Conservation (phyloP, 139 green algal genomes). For the Coelastrella sp. region DNA sequence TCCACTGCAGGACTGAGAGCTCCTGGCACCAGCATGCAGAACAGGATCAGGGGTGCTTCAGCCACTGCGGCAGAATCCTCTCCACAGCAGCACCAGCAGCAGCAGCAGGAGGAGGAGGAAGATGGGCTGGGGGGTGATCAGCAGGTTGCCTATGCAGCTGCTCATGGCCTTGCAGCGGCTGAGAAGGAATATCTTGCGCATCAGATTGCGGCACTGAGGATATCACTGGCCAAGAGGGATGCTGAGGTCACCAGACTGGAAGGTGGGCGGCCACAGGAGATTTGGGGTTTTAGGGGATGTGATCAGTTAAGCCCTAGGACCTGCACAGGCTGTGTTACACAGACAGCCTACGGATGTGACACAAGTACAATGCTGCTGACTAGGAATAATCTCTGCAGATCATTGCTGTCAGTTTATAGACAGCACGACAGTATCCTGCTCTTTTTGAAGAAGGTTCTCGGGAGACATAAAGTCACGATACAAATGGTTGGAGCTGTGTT, state of each 20-base stretch:
- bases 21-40: background rate
- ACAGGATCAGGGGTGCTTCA: background rate
- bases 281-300: background rate
- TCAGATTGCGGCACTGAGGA: slow-evolving; percentile 50
- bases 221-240: slow-evolving; percentile 46
- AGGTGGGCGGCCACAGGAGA: background rate
- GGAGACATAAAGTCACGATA: too few species aligned
- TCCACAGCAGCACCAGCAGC: background rate
- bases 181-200: slow-evolving; percentile 46
- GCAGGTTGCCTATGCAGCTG: background rate
- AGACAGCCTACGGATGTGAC: too few species aligned
- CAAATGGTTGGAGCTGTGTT: too few species aligned
- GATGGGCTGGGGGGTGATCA: background rate
- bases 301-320: too few species aligned
- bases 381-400: background rate
- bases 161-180: slow-evolving; percentile 1
- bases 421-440: too few species aligned
- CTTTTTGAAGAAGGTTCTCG: too few species aligned
- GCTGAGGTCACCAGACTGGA: slow-evolving; percentile 51
- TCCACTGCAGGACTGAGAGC: background rate
- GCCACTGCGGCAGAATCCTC: background rate
- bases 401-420: background rate
- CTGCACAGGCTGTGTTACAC: too few species aligned
- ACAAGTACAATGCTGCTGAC: background rate
- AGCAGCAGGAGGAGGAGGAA: background rate